Conservation (phyloP, 306 rosid species). For the Cucurbita pepo region DNA sequence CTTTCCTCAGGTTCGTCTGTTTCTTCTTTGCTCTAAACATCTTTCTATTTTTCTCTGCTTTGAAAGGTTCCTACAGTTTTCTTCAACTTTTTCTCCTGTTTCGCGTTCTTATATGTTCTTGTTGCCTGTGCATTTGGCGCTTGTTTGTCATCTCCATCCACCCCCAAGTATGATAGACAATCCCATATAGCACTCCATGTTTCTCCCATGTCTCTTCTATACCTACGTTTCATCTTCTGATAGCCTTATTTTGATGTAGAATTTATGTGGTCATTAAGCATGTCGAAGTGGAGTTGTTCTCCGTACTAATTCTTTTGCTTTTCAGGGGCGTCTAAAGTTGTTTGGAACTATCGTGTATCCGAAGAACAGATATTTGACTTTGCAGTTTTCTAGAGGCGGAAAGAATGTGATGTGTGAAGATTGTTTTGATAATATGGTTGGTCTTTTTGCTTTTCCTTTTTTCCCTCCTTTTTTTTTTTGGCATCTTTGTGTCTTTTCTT, state of each 20-base stretch:
- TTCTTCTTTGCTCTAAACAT: neutral
- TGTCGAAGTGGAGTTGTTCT: neutral
- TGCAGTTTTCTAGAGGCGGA: conserved; percentile 79
- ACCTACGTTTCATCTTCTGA: neutral
- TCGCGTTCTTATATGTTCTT: neutral
- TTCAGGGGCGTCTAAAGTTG: conserved; percentile 76
- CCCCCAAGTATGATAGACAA: neutral
- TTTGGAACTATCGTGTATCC: conserved; percentile 90
- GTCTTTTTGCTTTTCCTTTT: conserved; percentile 6
- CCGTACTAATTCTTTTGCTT: conserved; percentile 1
- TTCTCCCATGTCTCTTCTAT: neutral
- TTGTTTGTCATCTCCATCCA: neutral
- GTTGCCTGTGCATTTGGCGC: neutral
- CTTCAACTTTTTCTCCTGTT: neutral
- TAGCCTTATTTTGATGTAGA: no score
- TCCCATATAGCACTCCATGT: no score
- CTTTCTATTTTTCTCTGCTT: neutral
- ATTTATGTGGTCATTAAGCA: no score
- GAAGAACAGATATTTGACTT: conserved; percentile 63
- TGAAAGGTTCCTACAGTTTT: neutral
- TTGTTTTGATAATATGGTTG: conserved; percentile 83
- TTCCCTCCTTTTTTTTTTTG: neutral
- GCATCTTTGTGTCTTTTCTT: neutral
- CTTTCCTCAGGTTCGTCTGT: conserved; percentile 51
- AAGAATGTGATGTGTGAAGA: conserved; percentile 77